Evolutionary conservation across 2,329 filamentous ascomycete species (phyloP), one percentile per base, ranked within the genome.

Genomic region (Neurospora sp.): DNA sequence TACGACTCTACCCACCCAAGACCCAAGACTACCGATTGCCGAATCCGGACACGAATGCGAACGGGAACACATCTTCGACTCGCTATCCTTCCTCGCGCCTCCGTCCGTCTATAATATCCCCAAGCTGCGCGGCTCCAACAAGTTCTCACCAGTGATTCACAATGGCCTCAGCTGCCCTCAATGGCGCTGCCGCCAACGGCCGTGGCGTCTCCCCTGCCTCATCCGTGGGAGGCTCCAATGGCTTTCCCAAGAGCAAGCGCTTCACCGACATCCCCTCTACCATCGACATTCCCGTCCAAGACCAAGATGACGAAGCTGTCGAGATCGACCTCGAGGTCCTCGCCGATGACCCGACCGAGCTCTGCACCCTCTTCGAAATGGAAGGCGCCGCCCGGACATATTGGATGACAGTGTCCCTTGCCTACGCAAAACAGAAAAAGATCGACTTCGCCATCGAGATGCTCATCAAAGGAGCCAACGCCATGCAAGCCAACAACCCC

Each of bases 331-430:
- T 98, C 69, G 91, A 94, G 78, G 92, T 95, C 74, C 89, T 97
- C 46, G 88, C 94, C 71, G 96, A 98, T 79, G 96, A 98, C 78
- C 92, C 93, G 23, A 97, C 92, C 66, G 96, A 99, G 82, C 87
- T 99, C 5, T 99, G 96, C 80, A 96, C 92, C 38, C 86, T 99
- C 67, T 89, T 99, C 73, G 95, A 99, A 82, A 97, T 96, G 77
- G 96, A 99, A 80, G 89, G 91, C 77, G 94, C 93, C 17, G 91
- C 92, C 43, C 93, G 95, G 76, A 92, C 90, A 68, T 96, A 96
- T 75, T 99, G 96, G 96, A 95, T 99, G 85, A 95, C 93, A n/a
- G 96, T 98, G 74, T 92, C 96, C 57, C 86, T 98, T 71, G 95
- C 95, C 66, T 99, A 99, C 78, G 95, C 96, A 52, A 99, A 98